Conservation (phyloP, 2,329 filamentous ascomycete species). For the Lojkania enalia region DNA sequence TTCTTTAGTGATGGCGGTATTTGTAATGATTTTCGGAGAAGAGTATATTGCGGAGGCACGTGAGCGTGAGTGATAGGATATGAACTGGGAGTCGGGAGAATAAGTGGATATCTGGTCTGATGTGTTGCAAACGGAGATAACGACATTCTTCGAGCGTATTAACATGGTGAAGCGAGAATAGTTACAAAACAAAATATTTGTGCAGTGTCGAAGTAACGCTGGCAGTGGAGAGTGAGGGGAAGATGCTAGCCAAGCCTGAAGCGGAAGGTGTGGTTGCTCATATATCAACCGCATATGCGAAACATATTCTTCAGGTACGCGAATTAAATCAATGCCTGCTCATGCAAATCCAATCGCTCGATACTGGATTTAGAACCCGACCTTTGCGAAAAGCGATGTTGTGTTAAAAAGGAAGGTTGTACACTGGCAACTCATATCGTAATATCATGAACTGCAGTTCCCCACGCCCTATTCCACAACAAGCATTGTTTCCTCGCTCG, state of each 20-base stretch:
- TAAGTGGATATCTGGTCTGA: not conserved
- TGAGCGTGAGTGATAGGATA: not conserved
- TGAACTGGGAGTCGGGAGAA: not conserved
- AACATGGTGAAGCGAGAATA: not conserved
- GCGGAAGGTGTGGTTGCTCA: not conserved
- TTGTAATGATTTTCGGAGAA: too few relatives aligned
- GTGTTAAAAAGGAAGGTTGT: not conserved
- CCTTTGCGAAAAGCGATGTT: not conserved
- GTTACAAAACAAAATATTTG: too few relatives aligned
- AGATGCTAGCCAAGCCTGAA: not conserved
- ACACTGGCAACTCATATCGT: not conserved
- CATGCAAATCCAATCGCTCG: not conserved
- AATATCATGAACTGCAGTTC: not conserved
- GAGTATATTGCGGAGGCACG: too few relatives aligned
- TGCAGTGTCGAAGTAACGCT: not conserved
- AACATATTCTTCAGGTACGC: not conserved
- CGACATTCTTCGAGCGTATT: not conserved
- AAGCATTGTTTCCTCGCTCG: conserved; percentile 28
- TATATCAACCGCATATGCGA: not conserved
- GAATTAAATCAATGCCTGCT: not conserved
- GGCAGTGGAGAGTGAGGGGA: not conserved
- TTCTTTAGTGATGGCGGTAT: too few relatives aligned
- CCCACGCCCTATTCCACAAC: conserved; percentile 19
- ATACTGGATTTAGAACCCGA: not conserved
- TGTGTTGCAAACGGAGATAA: not conserved